Evolutionary conservation across 228 moss, liverwort and hornwort genomes (phyloP).

Genomic region (Sphagnum fallax): DNA sequence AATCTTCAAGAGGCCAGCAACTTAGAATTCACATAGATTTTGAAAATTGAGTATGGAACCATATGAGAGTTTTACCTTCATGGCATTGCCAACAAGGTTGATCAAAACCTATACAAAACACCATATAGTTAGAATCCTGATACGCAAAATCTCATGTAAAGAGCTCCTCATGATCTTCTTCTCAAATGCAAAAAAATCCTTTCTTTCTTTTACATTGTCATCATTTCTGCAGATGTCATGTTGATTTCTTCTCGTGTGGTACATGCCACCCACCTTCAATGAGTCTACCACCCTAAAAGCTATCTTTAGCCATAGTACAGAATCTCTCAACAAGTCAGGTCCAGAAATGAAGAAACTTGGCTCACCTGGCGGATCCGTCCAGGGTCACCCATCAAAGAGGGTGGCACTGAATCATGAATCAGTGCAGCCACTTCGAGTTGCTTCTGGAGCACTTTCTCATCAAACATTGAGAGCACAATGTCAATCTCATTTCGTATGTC

Average conservation of each 20-base stretch:
- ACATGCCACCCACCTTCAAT: too few relatives aligned
- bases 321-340: too few relatives aligned
- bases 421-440: constrained; percentile 44
- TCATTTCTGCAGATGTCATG: too few relatives aligned
- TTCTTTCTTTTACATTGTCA: too few relatives aligned
- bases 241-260: too few relatives aligned
- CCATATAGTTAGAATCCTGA: too few relatives aligned
- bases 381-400: constrained; percentile 32
- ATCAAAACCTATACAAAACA: constrained; percentile 36
- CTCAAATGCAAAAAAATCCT: too few relatives aligned
- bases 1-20: not conserved
- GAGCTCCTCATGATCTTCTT: too few relatives aligned
- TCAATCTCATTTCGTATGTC: constrained; percentile 64
- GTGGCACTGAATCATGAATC: constrained; percentile 38
- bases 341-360: constrained; percentile 6
- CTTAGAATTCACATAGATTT: not conserved
- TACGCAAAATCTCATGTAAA: too few relatives aligned
- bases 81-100: constrained; percentile 45
- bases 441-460: constrained; percentile 58
- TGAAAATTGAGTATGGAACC: not conserved
- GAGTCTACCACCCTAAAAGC: too few relatives aligned
- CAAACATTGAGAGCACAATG: constrained; percentile 57
- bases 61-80: constrained; percentile 24
- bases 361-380: constrained; percentile 30
- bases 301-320: too few relatives aligned